These are phyloP conservation scores for Malassezia dermatis DNA, from an alignment of 1,284 basidiomycete genomes.

Conservation along the genomic window DNA sequence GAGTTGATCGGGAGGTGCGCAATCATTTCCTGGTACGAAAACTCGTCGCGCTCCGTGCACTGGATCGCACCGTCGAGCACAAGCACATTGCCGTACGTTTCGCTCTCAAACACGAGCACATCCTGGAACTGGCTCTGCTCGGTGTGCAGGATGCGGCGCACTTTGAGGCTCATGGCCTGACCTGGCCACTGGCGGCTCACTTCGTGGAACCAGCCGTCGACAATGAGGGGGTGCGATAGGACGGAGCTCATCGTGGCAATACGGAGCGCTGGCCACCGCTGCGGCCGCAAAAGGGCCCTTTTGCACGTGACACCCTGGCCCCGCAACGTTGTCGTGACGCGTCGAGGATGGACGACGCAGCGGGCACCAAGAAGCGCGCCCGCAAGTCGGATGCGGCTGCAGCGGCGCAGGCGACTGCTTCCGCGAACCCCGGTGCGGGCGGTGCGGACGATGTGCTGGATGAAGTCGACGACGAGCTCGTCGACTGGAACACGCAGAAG, in stretches of 20 bases:
- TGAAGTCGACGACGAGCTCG: conserved; percentile 5
- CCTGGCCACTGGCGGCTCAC: conserved; percentile 90
- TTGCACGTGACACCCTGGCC: background rate
- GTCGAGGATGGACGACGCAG: background rate
- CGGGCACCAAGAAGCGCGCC: background rate
- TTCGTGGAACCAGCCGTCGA: conserved; percentile 97
- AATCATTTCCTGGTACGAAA: conserved; percentile 99
- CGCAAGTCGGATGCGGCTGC: background rate
- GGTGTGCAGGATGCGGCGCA: conserved; percentile 86
- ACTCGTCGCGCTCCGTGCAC: conserved; percentile 94
- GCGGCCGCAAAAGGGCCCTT: background rate
- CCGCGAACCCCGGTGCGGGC: background rate
- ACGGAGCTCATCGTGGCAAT: conserved; percentile 17
- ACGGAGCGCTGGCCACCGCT: background rate
- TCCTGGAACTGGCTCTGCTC: conserved; percentile 89
- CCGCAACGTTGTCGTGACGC: background rate
- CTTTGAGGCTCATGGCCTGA: conserved; percentile 51
- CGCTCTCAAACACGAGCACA: conserved; percentile 83
- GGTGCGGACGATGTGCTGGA: background rate
- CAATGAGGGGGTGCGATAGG: conserved; percentile 46
- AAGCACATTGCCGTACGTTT: conserved; percentile 76
- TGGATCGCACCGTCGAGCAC: conserved; percentile 93
- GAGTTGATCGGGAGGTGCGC: conserved; percentile 86
- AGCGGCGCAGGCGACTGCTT: background rate
- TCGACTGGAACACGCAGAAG: conserved; percentile 1